phyloP scores from a whole-genome alignment of 2,329 filamentous ascomycete genomes.

The Akanthomyces uredinophilus region DNA sequence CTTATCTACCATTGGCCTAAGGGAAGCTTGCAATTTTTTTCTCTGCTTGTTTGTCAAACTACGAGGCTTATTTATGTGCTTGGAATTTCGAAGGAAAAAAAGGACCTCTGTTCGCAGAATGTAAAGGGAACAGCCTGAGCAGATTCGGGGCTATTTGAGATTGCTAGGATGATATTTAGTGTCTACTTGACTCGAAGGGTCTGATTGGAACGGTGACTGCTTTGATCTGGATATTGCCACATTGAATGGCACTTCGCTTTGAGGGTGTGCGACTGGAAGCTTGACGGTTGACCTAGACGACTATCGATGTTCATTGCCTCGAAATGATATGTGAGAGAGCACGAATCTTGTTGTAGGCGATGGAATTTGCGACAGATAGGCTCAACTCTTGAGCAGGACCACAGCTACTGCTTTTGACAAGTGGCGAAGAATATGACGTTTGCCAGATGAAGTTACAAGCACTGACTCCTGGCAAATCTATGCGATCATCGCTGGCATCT shows the following conservation, averaged over 20 bases:
- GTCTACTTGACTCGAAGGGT: conserved; percentile 13
- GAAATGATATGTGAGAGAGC: not conserved
- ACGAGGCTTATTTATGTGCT: not conserved
- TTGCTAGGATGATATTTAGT: conserved; percentile 15
- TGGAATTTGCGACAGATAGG: not conserved
- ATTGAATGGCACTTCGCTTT: not conserved
- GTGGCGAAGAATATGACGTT: not conserved
- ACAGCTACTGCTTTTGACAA: conserved; percentile 8
- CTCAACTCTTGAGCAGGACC: not conserved
- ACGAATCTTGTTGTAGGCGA: not conserved
- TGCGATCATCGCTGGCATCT: not conserved
- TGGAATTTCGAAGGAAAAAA: not conserved
- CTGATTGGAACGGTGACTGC: conserved; percentile 12
- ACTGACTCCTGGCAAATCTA: not conserved
- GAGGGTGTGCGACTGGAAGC: not conserved
- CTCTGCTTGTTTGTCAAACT: not conserved
- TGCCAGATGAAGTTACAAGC: not conserved
- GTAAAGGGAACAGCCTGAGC: not conserved
- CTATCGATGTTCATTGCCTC: not conserved
- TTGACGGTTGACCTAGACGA: not conserved
- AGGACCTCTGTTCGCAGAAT: not conserved
- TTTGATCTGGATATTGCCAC: conserved; percentile 3
- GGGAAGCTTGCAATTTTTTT: not conserved
- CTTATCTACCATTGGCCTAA: not conserved
- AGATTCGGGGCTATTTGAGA: conserved; percentile 5